Conservation (phyloP, 495 filamentous ascomycete genomes). For the Clavariopsis aquatica region DNA sequence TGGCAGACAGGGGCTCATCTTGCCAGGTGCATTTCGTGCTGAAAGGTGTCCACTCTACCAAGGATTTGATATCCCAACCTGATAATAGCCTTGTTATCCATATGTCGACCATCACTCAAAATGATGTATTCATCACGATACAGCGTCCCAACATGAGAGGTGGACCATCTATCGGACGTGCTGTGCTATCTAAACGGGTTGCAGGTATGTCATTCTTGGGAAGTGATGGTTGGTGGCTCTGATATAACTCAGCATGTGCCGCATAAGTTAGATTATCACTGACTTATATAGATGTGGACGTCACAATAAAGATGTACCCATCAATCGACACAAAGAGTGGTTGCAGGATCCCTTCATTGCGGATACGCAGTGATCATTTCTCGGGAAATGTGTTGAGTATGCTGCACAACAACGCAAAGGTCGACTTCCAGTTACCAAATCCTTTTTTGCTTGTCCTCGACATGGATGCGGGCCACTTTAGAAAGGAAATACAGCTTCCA, state of each 20-base stretch:
- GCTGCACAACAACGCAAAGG: background rate
- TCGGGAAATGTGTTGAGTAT: background rate
- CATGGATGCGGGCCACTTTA: background rate
- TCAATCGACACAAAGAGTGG: background rate
- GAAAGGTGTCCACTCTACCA: background rate
- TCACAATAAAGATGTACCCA: background rate
- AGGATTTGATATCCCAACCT: background rate
- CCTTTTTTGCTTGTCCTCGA: background rate
- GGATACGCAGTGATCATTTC: background rate
- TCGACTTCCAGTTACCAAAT: background rate
- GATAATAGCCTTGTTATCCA: background rate
- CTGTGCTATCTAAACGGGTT: background rate
- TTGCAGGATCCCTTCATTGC: background rate
- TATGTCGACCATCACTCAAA: background rate
- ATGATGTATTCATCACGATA: slow-evolving; percentile 10
- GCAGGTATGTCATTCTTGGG: background rate
- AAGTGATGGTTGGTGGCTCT: background rate
- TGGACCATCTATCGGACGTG: background rate
- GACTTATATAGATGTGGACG: background rate
- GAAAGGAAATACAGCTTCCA: background rate
- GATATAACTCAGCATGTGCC: too few relatives aligned
- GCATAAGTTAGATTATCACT: too few relatives aligned
- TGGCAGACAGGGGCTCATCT: background rate
- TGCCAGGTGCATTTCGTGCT: background rate
- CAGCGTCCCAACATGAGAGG: slow-evolving; percentile 2